Evolutionary conservation across 2,329 filamentous ascomycete species (phyloP), one percentile per base, ranked within the genome.

Genomic region (Emergomyces africanus): DNA sequence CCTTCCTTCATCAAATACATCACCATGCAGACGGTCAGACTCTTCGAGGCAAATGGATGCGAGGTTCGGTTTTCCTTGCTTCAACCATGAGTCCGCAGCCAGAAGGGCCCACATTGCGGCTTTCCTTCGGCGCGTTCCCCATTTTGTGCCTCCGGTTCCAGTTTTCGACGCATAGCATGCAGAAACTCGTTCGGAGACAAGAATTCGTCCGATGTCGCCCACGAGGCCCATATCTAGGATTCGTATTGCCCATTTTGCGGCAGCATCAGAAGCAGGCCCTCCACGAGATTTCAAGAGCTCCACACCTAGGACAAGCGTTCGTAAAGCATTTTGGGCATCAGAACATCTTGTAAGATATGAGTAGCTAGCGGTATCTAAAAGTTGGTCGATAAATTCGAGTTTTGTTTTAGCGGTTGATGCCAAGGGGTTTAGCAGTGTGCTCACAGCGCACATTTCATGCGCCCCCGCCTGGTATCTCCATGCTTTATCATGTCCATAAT

Each of bases 391-490:
- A 5, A 83, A 86, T 66, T 97, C 94, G 1, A 86, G 78, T 61
- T 92, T 85, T 33, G 83, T 83, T 70, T 91, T 96, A 15, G 87
- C 84, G 1, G 84, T 85, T 62, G 88, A 77, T 18, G 81, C 81
- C 61, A 88, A 83, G 0, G 89, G 85, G 66, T 87, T 85, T 61
- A 99, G 80, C 39, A 99, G 81, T 46, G 89, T 83, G 66, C 89
- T 89, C 14, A 96, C 76, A 5, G 89, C 91, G 35, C 88, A 87
- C 92, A 99, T 97, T 76, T 99, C 94, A 71, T 95, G 92, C 1
- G 89, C 87, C 3, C 89, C 92, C 0, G 94, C 94, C 70, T 96
- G 90, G 68, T 97, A 89, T 66, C 84, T 89, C 94, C 94, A 99
- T 0, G 94, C 95, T 72, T 97, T 97, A 70, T 96, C 91, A 69